Percentiles rank a stretch among this genome's conserved stretches.
These are phyloP conservation scores for Venturia effusa DNA, from an alignment of 2,329 filamentous ascomycete species.

Conservation along the genomic window DNA sequence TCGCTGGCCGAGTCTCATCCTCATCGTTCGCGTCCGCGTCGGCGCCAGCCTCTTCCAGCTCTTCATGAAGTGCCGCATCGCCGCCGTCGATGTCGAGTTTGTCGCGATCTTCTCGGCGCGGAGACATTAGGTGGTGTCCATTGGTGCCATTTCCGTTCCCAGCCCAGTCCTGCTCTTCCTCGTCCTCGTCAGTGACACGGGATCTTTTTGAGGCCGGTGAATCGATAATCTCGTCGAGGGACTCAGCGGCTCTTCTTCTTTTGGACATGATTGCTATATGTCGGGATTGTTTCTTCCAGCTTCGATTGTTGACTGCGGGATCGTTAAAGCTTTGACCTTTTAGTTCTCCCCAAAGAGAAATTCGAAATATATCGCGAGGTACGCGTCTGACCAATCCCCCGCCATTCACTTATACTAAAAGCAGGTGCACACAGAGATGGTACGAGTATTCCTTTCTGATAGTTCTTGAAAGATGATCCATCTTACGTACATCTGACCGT, in stretches of 20 bases:
- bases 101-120: constrained; percentile 17
- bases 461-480: not conserved
- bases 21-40: constrained; percentile 19
- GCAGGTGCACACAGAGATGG: not conserved
- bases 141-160: constrained; percentile 19
- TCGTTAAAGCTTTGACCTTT: not conserved
- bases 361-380: not conserved
- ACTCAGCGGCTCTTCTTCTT: constrained; percentile 36
- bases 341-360: not conserved
- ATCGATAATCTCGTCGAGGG: constrained; percentile 30
- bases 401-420: not conserved
- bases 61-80: constrained; percentile 25
- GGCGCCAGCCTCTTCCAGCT: constrained; percentile 26
- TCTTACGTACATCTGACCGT: no score
- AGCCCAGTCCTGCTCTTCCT: constrained; percentile 19
- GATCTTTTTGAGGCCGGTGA: constrained; percentile 40
- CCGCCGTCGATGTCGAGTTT: constrained; percentile 25
- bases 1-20: constrained; percentile 29
- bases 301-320: not conserved
- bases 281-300: not conserved
- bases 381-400: not conserved
- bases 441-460: not conserved
- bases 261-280: constrained; percentile 16
- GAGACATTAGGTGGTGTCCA: constrained; percentile 21
- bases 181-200: constrained; percentile 32